phyloP scores from a whole-genome alignment of 2,329 filamentous ascomycete species.

The Scedosporium aurantiacum region DNA sequence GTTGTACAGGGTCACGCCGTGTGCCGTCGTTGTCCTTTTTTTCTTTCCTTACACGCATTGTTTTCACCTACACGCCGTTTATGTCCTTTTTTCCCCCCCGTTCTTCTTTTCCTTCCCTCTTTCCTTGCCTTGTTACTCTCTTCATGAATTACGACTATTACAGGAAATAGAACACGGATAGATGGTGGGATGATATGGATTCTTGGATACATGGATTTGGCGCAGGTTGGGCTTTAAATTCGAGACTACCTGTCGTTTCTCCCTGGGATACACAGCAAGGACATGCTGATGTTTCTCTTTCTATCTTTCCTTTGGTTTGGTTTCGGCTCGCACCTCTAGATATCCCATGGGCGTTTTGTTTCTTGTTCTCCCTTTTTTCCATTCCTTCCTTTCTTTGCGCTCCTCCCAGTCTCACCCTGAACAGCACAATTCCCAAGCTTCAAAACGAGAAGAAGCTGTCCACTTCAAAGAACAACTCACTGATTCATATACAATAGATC shows the following conservation, averaged over 20 bases:
- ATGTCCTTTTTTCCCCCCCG: neutral
- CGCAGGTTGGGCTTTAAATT: neutral
- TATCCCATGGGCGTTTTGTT: neutral
- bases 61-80: neutral
- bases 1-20: neutral
- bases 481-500: constrained; percentile 7
- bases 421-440: neutral
- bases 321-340: neutral
- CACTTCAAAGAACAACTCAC: constrained; percentile 5
- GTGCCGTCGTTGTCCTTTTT: neutral
- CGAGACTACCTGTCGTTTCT: neutral
- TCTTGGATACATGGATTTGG: neutral
- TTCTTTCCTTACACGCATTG: neutral
- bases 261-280: neutral
- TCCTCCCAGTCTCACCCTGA: neutral
- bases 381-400: neutral
- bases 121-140: constrained; percentile 5
- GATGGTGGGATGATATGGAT: neutral
- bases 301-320: neutral
- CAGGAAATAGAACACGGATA: neutral
- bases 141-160: constrained; percentile 5
- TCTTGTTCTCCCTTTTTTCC: neutral
- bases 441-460: neutral
- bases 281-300: neutral
- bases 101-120: neutral